These are phyloP conservation scores for Neltuma alba DNA, from an alignment of 306 rosid species.

Conservation along the genomic window DNA sequence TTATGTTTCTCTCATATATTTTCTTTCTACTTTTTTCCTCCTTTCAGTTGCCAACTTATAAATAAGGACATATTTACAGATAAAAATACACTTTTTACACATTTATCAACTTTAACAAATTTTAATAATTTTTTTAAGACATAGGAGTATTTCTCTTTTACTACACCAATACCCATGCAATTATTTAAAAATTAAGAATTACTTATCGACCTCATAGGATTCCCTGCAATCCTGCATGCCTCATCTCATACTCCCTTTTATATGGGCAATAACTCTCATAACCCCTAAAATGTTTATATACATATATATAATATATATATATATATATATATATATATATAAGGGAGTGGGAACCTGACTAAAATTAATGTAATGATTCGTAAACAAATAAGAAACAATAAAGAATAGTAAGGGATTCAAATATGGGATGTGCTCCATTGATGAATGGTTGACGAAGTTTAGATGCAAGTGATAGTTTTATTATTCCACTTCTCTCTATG, in stretches of 20 bases:
- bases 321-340: not conserved
- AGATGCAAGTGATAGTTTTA: conserved; percentile 1
- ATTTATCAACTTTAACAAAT: too few relatives aligned
- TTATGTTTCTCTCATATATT: too few relatives aligned
- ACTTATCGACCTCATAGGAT: not conserved
- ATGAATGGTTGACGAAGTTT: not conserved
- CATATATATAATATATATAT: not conserved
- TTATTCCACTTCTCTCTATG: too few relatives aligned
- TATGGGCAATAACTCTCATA: not conserved
- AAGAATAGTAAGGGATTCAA: not conserved
- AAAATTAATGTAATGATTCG: not conserved
- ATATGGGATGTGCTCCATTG: not conserved
- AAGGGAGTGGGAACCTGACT: not conserved
- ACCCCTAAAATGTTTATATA: not conserved
- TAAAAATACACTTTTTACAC: too few relatives aligned
- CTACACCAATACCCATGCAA: too few relatives aligned
- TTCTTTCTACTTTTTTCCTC: too few relatives aligned
- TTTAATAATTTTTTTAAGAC: too few relatives aligned
- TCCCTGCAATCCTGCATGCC: not conserved
- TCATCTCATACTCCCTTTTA: not conserved
- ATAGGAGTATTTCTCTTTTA: too few relatives aligned
- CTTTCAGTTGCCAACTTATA: too few relatives aligned
- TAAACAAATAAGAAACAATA: not conserved
- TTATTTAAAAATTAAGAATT: not conserved
- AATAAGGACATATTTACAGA: too few relatives aligned